phyloP scores from a whole-genome alignment of 768 basidiomycete genomes.

The Daedalea quercina region DNA sequence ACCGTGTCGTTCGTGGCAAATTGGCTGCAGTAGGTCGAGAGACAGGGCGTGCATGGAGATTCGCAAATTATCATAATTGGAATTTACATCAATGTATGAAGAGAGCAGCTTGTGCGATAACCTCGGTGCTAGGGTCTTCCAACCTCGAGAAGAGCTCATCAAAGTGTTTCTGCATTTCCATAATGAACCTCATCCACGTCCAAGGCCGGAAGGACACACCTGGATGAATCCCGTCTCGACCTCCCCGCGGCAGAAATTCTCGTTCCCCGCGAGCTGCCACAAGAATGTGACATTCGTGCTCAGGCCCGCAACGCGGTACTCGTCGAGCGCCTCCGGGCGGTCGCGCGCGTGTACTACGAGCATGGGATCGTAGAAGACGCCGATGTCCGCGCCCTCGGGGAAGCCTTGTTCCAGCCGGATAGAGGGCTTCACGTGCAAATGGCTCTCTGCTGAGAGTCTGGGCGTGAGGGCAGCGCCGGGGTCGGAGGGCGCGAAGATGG shows the following conservation, averaged over 20 bases:
- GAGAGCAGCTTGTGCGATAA: conserved; percentile 76
- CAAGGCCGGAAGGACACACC: conserved; percentile 32
- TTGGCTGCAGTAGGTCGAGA: too few relatives aligned
- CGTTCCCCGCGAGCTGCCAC: conserved; percentile 66
- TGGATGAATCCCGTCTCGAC: conserved; percentile 92
- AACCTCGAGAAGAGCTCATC: conserved; percentile 73
- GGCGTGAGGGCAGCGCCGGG: conserved; percentile 15
- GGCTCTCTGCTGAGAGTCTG: conserved; percentile 6
- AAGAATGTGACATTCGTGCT: conserved; percentile 91
- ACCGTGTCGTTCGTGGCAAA: too few relatives aligned
- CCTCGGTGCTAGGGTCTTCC: conserved; percentile 47
- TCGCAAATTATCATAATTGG: too few relatives aligned
- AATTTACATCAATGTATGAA: too few relatives aligned
- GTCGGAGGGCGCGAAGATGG: conserved; percentile 50
- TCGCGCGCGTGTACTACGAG: conserved; percentile 85
- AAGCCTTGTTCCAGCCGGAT: conserved; percentile 92
- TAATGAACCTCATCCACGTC: neutral
- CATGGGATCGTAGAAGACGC: conserved; percentile 89
- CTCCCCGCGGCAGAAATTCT: conserved; percentile 69
- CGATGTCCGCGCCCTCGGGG: conserved; percentile 68
- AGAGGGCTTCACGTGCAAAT: conserved; percentile 39
- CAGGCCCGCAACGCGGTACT: conserved; percentile 88
- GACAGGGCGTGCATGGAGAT: too few relatives aligned
- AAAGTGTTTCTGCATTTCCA: conserved; percentile 63
- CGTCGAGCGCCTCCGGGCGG: conserved; percentile 78